Evolutionary conservation across 2,329 filamentous ascomycete species (phyloP), one percentile per base, ranked within the genome.

Genomic region (Arthrinium phaeospermum): DNA sequence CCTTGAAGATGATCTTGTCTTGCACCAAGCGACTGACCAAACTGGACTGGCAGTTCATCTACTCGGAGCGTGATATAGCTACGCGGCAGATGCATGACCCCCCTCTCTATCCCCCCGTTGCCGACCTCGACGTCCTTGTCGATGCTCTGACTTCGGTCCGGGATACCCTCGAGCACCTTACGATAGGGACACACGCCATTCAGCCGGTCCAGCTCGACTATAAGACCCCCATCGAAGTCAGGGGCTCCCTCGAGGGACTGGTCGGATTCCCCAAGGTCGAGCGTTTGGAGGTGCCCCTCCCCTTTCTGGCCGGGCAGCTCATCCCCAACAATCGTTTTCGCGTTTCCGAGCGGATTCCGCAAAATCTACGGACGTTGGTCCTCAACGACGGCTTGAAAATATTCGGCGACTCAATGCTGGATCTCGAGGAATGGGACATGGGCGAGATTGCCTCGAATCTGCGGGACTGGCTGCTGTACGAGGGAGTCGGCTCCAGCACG

Each of bases 101-200:
- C 16, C 44, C 1, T 22, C 67, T 68, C 4, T 24, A 68, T 7
- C 67, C 67, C 14, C 16, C 44, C 7, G 1, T 68, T 34, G 67
- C 44, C 44, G 67, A 68, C 67, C 67, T 68, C 45, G 67, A 68
- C 16, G 7, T 27, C 67, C 10, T 68, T 16, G 44, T 68, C 44
- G 67, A 68, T 47, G 67, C 67, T 22, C 44, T 68, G 8, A 68
- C 44, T 24, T 24, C 67, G 8, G 24, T 68, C 16, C 44, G 27
- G 16, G 44, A 30, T 22, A 68, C 67, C 16, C 67, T 68, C 0
- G 22, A 27, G 24, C 27, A 49, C 44, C 67, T 68, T 2, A 45
- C 67, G 67, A 49, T 68, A 16, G 3, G 67, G 67, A 44, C 44
- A 49, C 0, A 34, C n/a, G n/a, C 27, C 37, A 19, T 45, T 7